phyloP scores from a whole-genome alignment of 2,329 filamentous ascomycete species.

The Leptographium procerum region DNA sequence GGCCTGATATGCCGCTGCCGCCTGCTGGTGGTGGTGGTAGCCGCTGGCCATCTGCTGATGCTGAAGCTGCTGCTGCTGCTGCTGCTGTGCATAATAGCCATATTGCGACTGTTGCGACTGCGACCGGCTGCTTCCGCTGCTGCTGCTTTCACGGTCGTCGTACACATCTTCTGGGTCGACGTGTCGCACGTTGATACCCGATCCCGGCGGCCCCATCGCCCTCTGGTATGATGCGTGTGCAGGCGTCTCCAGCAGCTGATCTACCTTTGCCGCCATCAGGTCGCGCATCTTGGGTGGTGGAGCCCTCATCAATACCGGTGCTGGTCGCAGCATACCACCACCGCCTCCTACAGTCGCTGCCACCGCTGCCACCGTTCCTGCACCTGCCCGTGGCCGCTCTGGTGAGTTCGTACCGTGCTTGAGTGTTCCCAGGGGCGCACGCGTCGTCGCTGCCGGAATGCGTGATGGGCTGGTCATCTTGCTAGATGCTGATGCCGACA shows the following conservation, averaged over 20 bases:
- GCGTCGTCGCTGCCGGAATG: conserved; percentile 42
- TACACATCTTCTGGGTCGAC: conserved; percentile 77
- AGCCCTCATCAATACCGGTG: conserved; percentile 46
- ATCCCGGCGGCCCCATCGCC: conserved; percentile 11
- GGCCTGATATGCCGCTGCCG: neutral
- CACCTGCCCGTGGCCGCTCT: conserved; percentile 48
- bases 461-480: conserved; percentile 49
- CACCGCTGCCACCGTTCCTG: conserved; percentile 23
- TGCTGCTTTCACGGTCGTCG: conserved; percentile 41
- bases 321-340: conserved; percentile 31
- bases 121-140: conserved; percentile 5
- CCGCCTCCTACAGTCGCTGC: neutral
- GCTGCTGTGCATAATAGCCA: conserved; percentile 3
- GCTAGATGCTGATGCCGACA: conserved; percentile 14
- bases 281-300: conserved; percentile 92
- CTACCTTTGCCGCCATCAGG: conserved; percentile 40
- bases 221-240: conserved; percentile 25
- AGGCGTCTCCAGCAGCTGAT: conserved; percentile 34
- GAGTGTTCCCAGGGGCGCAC: conserved; percentile 57
- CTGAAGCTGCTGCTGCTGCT: neutral
- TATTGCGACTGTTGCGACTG: conserved; percentile 9
- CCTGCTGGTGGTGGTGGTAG: conserved; percentile 2
- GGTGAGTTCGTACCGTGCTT: conserved; percentile 69
- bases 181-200: conserved; percentile 43
- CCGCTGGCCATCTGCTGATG: neutral